Evolutionary conservation across 2,329 filamentous ascomycete genomes (phyloP).

Genomic region (Colletotrichum australisinense): DNA sequence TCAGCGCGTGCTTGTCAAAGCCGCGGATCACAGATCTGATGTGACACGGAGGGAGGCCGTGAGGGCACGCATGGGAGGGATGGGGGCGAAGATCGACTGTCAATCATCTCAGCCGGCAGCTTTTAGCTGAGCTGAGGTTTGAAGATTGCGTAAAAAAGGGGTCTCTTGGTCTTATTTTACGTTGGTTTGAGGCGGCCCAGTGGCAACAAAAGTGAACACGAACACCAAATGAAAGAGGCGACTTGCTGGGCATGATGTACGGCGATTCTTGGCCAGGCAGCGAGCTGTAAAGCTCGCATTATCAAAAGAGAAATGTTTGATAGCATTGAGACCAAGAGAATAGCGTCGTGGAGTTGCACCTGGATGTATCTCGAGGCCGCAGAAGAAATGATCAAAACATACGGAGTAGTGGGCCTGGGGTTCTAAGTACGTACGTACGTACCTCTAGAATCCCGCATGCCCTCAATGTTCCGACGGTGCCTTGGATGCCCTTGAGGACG

Average conservation of each 20-base stretch:
- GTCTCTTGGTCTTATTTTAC: neutral
- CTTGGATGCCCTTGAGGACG: too few species aligned
- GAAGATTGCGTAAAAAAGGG: neutral
- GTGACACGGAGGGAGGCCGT: neutral
- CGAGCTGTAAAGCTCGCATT: neutral
- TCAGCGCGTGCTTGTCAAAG: neutral
- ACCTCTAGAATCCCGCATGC: neutral
- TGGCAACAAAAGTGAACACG: neutral
- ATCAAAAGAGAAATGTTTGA: neutral
- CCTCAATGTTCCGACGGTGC: neutral
- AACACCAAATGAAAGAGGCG: neutral
- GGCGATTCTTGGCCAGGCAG: neutral
- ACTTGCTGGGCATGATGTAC: neutral
- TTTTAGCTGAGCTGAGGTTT: neutral
- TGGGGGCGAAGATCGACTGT: neutral
- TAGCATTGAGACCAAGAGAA: neutral
- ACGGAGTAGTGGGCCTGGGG: neutral
- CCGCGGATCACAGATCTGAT: constrained; percentile 19
- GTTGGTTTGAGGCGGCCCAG: neutral
- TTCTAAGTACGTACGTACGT: neutral
- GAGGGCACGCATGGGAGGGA: neutral
- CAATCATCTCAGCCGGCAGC: constrained; percentile 4
- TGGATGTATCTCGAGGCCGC: neutral
- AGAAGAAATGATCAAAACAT: neutral
- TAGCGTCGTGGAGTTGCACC: neutral